phyloP scores from a whole-genome alignment of 2,329 filamentous ascomycete species.

The Monosporascus sp. region DNA sequence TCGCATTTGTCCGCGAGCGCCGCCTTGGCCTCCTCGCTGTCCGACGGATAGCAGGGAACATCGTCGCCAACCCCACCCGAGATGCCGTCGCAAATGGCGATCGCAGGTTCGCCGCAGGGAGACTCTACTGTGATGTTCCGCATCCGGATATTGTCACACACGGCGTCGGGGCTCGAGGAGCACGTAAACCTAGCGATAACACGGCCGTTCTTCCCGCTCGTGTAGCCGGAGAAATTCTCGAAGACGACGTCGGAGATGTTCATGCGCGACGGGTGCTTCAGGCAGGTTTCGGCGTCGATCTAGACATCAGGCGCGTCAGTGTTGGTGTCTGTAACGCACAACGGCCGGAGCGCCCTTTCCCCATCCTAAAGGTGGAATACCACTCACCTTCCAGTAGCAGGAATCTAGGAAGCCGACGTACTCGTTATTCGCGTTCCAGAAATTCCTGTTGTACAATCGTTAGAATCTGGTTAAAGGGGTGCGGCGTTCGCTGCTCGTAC shows the following conservation, averaged over 20 bases:
- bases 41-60: conserved; percentile 24
- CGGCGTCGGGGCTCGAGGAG: conserved; percentile 43
- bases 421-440: conserved; percentile 54
- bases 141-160: conserved; percentile 51
- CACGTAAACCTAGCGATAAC: conserved; percentile 51
- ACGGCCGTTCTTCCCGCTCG: conserved; percentile 49
- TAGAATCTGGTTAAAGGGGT: not conserved
- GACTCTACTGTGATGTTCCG: conserved; percentile 49
- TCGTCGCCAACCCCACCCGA: conserved; percentile 28
- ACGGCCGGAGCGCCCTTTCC: not conserved
- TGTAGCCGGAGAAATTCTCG: conserved; percentile 52
- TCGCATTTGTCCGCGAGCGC: conserved; percentile 28
- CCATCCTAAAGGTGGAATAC: too few species aligned
- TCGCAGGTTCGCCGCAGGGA: conserved; percentile 36
- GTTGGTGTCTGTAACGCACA: not conserved
- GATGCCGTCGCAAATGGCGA: conserved; percentile 46
- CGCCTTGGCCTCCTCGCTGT: conserved; percentile 25
- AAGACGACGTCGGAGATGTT: conserved; percentile 55
- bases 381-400: conserved; percentile 54
- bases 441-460: conserved; percentile 34
- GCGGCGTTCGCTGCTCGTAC: not conserved
- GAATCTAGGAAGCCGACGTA: conserved; percentile 53
- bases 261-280: conserved; percentile 47
- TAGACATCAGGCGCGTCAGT: conserved; percentile 2
- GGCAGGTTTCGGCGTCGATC: conserved; percentile 42